These are phyloP conservation scores for Coleophoma cylindrospora DNA, from an alignment of 2,329 filamentous ascomycete genomes.

Conservation along the genomic window DNA sequence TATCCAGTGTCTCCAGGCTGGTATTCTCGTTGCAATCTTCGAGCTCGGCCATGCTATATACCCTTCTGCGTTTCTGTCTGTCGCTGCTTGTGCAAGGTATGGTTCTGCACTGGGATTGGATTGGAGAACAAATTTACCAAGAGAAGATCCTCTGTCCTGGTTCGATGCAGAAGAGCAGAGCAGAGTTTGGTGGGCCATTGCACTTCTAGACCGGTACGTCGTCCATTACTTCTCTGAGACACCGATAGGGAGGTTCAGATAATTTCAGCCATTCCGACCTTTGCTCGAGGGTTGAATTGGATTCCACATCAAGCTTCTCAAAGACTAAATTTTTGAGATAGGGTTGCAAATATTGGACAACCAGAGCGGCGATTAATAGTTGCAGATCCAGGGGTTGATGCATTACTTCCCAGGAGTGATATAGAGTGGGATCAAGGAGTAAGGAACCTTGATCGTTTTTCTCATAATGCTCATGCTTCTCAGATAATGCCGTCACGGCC, in stretches of 20 bases:
- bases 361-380: constrained; percentile 2
- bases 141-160: constrained; percentile 30
- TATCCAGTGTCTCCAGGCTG: constrained; percentile 35
- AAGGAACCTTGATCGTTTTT: neutral
- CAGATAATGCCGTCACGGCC: constrained; percentile 3
- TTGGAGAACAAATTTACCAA: constrained; percentile 4
- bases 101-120: constrained; percentile 34
- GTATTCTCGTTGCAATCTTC: constrained; percentile 37
- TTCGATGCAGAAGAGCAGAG: constrained; percentile 37
- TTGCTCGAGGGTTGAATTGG: no score
- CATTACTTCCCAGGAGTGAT: constrained; percentile 19
- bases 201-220: constrained; percentile 34
- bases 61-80: constrained; percentile 38
- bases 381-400: constrained; percentile 5
- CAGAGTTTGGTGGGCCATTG: constrained; percentile 39
- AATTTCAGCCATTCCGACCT: no score
- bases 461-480: neutral
- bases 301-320: no score
- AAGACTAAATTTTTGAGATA: neutral
- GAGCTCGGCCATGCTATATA: constrained; percentile 40
- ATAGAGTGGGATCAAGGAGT: constrained; percentile 28
- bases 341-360: constrained; percentile 10
- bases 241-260: neutral
- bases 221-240: neutral
- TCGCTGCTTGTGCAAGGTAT: constrained; percentile 34